These are phyloP conservation scores for Parachaetomium inaequale DNA, from an alignment of 495 filamentous ascomycete genomes.

Conservation along the genomic window DNA sequence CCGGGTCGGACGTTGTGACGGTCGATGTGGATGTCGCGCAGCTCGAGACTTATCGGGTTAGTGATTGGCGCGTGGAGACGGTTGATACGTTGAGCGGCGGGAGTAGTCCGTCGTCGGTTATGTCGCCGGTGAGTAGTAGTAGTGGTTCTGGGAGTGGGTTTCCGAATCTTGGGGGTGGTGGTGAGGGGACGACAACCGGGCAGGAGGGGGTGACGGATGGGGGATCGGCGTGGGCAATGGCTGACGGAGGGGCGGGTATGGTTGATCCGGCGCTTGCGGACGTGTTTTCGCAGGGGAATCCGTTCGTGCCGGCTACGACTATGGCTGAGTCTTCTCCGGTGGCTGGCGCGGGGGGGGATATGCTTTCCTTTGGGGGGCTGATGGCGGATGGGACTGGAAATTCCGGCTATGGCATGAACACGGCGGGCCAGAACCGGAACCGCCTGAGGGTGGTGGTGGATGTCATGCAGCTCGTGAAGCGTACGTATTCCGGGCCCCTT, in stretches of 20 bases:
- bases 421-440: neutral
- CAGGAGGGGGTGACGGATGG: neutral
- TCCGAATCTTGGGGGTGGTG: neutral
- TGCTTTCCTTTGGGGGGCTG: slow-evolving; percentile 5
- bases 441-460: slow-evolving; percentile 29
- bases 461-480: slow-evolving; percentile 25
- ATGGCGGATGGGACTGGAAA: neutral
- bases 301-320: neutral
- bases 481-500: slow-evolving; percentile 15
- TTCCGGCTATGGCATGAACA: neutral
- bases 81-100: neutral
- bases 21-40: slow-evolving; percentile 43
- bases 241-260: neutral
- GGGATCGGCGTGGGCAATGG: neutral
- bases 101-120: neutral
- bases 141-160: neutral
- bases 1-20: slow-evolving; percentile 49
- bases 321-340: neutral
- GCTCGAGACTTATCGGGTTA: slow-evolving; percentile 25
- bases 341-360: neutral
- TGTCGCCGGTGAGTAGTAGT: neutral
- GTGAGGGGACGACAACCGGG: neutral
- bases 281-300: slow-evolving; percentile 3
- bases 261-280: neutral
- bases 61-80: neutral